These are phyloP conservation scores for Carpinus viminea DNA, from an alignment of 306 rosid species.

Conservation along the genomic window DNA sequence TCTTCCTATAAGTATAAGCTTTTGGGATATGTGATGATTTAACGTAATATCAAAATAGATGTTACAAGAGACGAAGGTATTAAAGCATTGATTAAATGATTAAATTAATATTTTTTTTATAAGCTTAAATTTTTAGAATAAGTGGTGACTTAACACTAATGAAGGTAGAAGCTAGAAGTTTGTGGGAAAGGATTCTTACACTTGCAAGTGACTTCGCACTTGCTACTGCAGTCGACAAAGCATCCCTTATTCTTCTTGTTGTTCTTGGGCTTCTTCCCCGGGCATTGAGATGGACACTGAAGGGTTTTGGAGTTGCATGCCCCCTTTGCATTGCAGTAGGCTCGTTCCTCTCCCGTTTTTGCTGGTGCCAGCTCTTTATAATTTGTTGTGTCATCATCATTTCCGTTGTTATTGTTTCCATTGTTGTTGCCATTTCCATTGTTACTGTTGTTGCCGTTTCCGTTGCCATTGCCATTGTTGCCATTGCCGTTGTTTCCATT, in stretches of 20 bases:
- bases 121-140: too few species aligned
- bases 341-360: conserved; percentile 54
- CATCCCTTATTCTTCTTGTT: conserved; percentile 74
- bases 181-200: conserved; percentile 38
- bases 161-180: neutral
- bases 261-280: conserved; percentile 62
- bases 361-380: conserved; percentile 35
- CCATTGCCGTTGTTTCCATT: neutral
- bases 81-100: too few species aligned
- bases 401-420: too few species aligned
- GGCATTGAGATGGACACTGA: conserved; percentile 57
- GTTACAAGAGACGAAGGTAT: too few species aligned
- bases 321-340: conserved; percentile 42
- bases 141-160: too few species aligned
- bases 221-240: conserved; percentile 62
- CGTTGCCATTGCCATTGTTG: neutral
- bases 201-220: conserved; percentile 85
- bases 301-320: conserved; percentile 49
- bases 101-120: too few species aligned
- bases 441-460: neutral
- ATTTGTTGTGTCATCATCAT: conserved; percentile 26
- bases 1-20: too few species aligned
- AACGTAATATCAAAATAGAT: too few species aligned
- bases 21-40: too few species aligned
- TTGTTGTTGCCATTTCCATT: neutral